phyloP scores from a whole-genome alignment of 163 green algal genomes.

The Scenedesmus sp. region DNA sequence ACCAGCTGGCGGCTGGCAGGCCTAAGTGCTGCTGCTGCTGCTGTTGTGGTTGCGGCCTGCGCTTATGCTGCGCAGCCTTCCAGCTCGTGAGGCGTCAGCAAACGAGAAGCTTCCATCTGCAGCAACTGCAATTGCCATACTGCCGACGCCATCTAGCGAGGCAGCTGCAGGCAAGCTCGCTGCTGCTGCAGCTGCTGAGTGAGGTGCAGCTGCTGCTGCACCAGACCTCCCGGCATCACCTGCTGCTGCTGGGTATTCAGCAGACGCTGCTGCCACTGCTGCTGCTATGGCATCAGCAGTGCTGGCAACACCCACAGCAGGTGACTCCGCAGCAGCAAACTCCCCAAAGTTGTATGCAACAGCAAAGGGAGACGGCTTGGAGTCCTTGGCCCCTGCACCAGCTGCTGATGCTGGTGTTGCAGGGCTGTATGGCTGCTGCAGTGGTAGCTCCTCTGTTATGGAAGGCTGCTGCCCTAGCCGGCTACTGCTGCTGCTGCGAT shows the following conservation, averaged over 20 bases:
- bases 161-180: not conserved
- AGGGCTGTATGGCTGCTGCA: not conserved
- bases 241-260: not conserved
- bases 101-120: not conserved
- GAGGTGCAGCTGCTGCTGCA: not conserved
- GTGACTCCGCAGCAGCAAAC: not conserved
- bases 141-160: not conserved
- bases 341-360: not conserved
- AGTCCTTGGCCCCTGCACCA: not conserved
- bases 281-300: not conserved
- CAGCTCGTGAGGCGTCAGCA: not conserved
- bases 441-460: not conserved
- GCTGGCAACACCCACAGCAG: not conserved
- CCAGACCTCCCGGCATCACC: not conserved
- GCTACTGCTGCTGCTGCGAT: not conserved
- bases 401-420: not conserved
- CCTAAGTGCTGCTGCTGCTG: not conserved
- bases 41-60: not conserved
- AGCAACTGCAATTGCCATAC: not conserved
- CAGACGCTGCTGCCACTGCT: not conserved
- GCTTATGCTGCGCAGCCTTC: too few species aligned
- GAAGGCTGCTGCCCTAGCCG: not conserved
- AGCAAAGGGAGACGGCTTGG: not conserved
- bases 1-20: not conserved
- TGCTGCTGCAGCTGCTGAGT: not conserved